These are phyloP conservation scores for Ceratobasidium sp. DNA, from an alignment of 1,284 basidiomycete species.

Conservation along the genomic window DNA sequence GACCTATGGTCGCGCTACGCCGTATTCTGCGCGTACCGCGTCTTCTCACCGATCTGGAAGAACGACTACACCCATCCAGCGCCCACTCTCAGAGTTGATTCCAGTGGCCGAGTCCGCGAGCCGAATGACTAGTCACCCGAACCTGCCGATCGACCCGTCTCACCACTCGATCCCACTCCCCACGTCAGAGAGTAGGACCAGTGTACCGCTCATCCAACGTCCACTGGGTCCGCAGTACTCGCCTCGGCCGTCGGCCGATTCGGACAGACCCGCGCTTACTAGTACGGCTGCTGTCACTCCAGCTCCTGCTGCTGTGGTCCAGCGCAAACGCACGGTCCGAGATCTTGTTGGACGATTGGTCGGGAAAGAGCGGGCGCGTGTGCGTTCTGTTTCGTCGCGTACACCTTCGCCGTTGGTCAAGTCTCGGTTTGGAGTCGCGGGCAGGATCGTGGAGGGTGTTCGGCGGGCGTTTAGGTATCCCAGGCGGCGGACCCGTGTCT, in stretches of 20 bases:
- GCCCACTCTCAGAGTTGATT: background rate
- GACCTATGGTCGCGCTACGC: background rate
- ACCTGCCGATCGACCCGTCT: conserved; percentile 15
- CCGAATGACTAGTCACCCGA: conserved; percentile 13
- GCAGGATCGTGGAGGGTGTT: conserved; percentile 4
- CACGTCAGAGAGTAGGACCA: background rate
- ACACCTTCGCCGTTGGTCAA: conserved; percentile 8
- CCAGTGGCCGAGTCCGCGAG: background rate
- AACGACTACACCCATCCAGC: background rate
- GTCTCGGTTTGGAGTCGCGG: conserved; percentile 15
- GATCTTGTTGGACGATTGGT: conserved; percentile 14
- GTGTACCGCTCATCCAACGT: background rate
- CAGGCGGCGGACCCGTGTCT: conserved; percentile 10
- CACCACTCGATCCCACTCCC: conserved; percentile 1
- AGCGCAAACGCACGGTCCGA: conserved; percentile 11
- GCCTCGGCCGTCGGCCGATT: background rate
- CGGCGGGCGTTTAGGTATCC: conserved; percentile 13
- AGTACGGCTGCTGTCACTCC: background rate
- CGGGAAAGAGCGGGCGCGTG: conserved; percentile 1
- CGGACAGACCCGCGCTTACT: background rate
- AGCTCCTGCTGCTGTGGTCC: background rate
- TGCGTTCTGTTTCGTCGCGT: background rate
- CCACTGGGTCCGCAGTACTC: background rate
- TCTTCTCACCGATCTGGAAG: conserved; percentile 1
- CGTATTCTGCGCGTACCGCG: background rate